A percentile compares a stretch with the other conserved stretches of the same genome.
phyloP scores from a whole-genome alignment of 2,329 filamentous ascomycete species.

The Bipolaris cookei region DNA sequence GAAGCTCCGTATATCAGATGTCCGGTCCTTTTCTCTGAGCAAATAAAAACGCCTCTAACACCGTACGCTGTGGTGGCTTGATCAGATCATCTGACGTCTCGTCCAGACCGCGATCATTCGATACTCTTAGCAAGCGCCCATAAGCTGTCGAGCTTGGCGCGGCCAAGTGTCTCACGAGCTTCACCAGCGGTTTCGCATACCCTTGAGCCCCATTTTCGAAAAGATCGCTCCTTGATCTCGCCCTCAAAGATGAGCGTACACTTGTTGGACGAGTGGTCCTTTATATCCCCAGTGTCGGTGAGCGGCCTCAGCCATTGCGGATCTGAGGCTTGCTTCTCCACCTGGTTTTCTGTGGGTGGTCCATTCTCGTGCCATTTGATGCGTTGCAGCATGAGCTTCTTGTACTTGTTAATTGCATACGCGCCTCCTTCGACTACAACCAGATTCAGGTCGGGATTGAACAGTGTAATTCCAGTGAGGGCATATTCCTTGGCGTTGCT shows the following conservation, averaged over 20 bases:
- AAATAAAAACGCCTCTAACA: neutral
- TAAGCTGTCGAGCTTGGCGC: conserved; percentile 92
- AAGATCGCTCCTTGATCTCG: conserved; percentile 77
- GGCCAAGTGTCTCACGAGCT: conserved; percentile 77
- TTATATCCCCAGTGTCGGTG: conserved; percentile 77
- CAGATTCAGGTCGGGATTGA: conserved; percentile 87
- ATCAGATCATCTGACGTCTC: neutral
- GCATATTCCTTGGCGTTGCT: conserved; percentile 89
- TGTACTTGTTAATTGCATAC: conserved; percentile 82
- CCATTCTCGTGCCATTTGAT: conserved; percentile 95
- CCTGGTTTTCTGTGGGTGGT: conserved; percentile 64
- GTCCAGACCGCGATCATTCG: conserved; percentile 14
- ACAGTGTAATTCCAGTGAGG: conserved; percentile 87
- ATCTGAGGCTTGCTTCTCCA: conserved; percentile 66
- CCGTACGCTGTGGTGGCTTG: neutral
- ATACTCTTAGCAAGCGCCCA: conserved; percentile 84
- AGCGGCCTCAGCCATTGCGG: conserved; percentile 79
- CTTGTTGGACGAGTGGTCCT: conserved; percentile 81
- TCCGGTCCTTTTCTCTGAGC: neutral
- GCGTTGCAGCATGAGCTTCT: conserved; percentile 90
- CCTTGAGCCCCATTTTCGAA: conserved; percentile 83
- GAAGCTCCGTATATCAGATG: neutral
- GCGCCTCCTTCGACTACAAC: conserved; percentile 91
- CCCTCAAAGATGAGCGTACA: conserved; percentile 91
- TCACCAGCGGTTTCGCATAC: conserved; percentile 93